Base-by-base conservation (phyloP, 164 flowering plant species). In the Buxus sempervirens region DNA sequence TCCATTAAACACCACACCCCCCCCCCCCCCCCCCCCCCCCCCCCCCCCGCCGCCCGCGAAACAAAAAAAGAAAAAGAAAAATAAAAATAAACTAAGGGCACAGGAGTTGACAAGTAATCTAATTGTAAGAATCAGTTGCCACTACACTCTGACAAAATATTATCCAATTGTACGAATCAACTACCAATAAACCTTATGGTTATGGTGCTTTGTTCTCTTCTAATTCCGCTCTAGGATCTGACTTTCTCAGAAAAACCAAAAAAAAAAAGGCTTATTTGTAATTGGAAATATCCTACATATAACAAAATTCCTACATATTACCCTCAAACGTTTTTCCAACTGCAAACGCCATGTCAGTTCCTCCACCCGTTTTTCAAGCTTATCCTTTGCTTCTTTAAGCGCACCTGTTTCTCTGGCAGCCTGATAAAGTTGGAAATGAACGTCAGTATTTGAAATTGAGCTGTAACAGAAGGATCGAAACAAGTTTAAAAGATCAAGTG, bases 381-480 rank as follows among this genome's bases (percentile, higher is more conserved):
- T 93, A 73, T 93, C 90, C 77, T 93, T 90, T 9, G 98, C 98
- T 81, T 93, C 96, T 82, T 85, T 89, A 49, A 90, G 93, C 70
- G 96, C 96, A 69, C 98, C 98, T 41, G 96, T 90, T 77, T 93
- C 98, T 80, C 92, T 86, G 56, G 98, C 86, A 68, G 84, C 96
- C 98, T 93, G 79, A 71, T 18, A 74, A 67, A 27, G 62, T 42
- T 66, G 28, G 24, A 27, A 49, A 58, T n/a, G 53, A 67, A 58
- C 51, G 24, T 51, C 41, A 58, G 9, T 5, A 64, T 41, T 57
- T n/a, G 45, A 70, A 54, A 41, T 49, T 48, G 27, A 58, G 49
- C 49, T 27, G 56, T 20, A 12, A 60, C 21, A 58, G 6, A 25
- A 20, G 59, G 51, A 60, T 48, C 49, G 21, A 36, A 55, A 59